Percentiles rank a stretch among this genome's conserved stretches.
Conservation (phyloP, 2,329 filamentous ascomycete genomes). For the Cordyceps tenuipes region DNA sequence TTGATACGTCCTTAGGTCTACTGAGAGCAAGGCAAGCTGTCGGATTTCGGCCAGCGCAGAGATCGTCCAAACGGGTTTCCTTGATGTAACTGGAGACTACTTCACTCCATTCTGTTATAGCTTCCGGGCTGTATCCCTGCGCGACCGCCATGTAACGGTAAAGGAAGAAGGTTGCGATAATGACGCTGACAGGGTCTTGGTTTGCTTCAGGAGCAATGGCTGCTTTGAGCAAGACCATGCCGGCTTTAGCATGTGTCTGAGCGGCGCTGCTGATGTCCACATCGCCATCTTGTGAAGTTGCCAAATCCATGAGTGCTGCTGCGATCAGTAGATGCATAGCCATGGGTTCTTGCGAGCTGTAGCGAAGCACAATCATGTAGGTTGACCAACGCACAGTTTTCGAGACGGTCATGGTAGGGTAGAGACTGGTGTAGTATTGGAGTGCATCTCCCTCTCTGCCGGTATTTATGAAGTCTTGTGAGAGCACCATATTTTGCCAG, state of each 20-base stretch:
- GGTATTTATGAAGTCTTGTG: not conserved
- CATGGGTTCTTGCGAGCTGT: constrained; percentile 1
- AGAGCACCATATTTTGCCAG: constrained; percentile 3
- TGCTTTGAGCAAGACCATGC: not conserved
- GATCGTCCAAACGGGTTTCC: not conserved
- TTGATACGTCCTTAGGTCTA: no score
- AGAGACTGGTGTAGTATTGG: constrained; percentile 2
- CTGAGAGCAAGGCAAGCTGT: not conserved
- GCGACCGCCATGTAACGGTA: constrained; percentile 1
- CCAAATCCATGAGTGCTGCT: constrained; percentile 1
- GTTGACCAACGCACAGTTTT: constrained; percentile 3
- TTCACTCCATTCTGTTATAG: not conserved
- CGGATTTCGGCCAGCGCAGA: not conserved
- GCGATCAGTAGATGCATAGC: constrained; percentile 6
- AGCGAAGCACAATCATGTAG: not conserved
- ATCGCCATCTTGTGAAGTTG: not conserved
- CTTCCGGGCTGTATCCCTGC: not conserved
- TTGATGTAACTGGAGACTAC: not conserved
- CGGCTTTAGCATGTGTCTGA: not conserved
- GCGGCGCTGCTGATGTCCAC: not conserved
- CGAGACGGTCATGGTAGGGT: constrained; percentile 5
- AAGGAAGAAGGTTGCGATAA: not conserved
- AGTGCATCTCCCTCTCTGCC: constrained; percentile 1
- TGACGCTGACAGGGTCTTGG: not conserved
- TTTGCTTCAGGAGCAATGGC: not conserved